Evolutionary conservation across 768 basidiomycete genomes (phyloP), one percentile per base, ranked within the genome.

Genomic region (Serendipita sp.): DNA sequence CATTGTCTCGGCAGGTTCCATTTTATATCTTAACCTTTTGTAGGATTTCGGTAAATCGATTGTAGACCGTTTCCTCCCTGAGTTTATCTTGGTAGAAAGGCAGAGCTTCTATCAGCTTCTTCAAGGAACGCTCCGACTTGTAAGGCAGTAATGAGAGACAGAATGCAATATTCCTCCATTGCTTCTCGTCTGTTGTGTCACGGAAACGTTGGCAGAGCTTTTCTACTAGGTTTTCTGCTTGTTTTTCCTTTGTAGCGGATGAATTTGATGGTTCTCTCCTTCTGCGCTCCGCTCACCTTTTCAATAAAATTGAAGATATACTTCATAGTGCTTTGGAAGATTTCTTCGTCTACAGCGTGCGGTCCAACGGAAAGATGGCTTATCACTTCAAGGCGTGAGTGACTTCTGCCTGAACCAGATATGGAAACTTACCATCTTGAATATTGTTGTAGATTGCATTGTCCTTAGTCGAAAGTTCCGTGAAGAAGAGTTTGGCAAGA

Each of bases 371-470:
- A 94, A 30, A 99, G 75, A 72, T 98, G 94, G 71, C 89, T 92
- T 76, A 99, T 98, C 62, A 99, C 89, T 92, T 67, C 45, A 64
- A 63, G 18, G 30, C 15, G 56, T 15, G 41, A 63, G 16, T 67
- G 8, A 53, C 16, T 51, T 37, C 34, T 16, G n/a, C 24, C 16
- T 4, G 48, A 45, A 28, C 11, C 32, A 53, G 18, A 63, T 16
- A 45, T 28, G 46, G 11, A 10, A 65, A 66, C 84, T 38, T 70
- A 89, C 90, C 89, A 75, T 99, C 96, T 1, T 94, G 96, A 70
- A 99, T 75, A 73, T 99, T 99, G 75, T 98, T 98, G 73, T 98
- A 97, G 65, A 99, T 94, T 4, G 94, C 96, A 72, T 99, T 99
- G 70, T 98, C 96, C 76, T 98, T 99, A 32, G 91, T 93, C 38